phyloP scores from a whole-genome alignment of 164 flowering plant genomes.

The Macadamia tetraphylla region DNA sequence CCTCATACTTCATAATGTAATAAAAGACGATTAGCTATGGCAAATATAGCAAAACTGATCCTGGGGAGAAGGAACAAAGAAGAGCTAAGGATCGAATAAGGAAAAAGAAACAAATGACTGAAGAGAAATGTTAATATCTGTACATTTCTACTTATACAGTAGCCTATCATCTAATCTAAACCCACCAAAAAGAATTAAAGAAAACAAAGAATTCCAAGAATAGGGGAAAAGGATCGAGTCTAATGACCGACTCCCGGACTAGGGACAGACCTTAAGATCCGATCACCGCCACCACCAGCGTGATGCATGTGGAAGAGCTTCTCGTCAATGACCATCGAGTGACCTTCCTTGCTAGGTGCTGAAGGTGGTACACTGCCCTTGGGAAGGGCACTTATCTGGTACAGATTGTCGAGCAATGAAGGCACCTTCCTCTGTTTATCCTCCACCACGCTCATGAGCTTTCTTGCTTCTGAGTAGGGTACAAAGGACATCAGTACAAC shows the following conservation, averaged over 20 bases:
- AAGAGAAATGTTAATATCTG: too few relatives aligned
- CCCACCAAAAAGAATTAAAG: too few relatives aligned
- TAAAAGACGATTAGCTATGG: too few relatives aligned
- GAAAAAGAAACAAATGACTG: too few relatives aligned
- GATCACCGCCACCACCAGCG: conserved; percentile 24
- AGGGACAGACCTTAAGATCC: conserved; percentile 60
- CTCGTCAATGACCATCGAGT: conserved; percentile 25
- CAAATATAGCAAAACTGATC: too few relatives aligned
- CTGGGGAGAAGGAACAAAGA: too few relatives aligned
- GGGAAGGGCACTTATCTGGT: conserved; percentile 35
- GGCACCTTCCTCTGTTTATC: conserved; percentile 5
- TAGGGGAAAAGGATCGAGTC: background rate
- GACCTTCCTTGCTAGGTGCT: conserved; percentile 52
- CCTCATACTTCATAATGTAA: too few relatives aligned
- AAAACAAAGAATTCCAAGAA: too few relatives aligned
- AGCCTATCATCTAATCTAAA: too few relatives aligned
- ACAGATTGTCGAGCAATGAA: conserved; percentile 18
- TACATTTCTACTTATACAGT: too few relatives aligned
- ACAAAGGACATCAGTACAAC: conserved; percentile 7
- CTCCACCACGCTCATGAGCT: conserved; percentile 10
- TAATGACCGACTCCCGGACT: conserved; percentile 72
- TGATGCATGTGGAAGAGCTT: conserved; percentile 49
- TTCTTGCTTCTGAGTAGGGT: conserved; percentile 24
- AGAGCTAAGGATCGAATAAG: too few relatives aligned
- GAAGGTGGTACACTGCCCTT: conserved; percentile 54